Evolutionary conservation across 1,139 yeast species (phyloP).

Genomic region (Magnusiomyces sp.): DNA sequence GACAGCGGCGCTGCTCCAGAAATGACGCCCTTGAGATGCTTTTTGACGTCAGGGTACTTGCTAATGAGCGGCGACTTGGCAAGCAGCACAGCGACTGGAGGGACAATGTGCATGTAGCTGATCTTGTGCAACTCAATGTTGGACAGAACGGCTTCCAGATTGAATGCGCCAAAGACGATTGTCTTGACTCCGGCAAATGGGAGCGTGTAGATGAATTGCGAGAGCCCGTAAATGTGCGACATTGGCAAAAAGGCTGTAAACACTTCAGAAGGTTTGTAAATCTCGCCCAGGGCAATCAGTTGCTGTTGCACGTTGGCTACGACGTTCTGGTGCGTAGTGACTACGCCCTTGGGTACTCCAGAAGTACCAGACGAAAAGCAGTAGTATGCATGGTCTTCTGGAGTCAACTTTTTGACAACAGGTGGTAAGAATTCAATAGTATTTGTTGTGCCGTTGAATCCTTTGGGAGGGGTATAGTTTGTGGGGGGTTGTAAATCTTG

Average conservation of each 20-base stretch:
- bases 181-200: slow-evolving; percentile 20
- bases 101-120: slow-evolving; percentile 28
- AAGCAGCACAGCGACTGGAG: slow-evolving; percentile 33
- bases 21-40: slow-evolving; percentile 21
- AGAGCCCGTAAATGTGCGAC: slow-evolving; percentile 34
- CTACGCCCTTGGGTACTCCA: slow-evolving; percentile 68
- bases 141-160: slow-evolving; percentile 27
- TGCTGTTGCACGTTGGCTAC: slow-evolving; percentile 27
- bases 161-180: slow-evolving; percentile 30
- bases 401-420: slow-evolving; percentile 1
- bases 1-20: slow-evolving; percentile 37
- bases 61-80: slow-evolving; percentile 33
- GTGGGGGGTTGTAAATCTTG: slow-evolving; percentile 3
- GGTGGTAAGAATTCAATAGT: not conserved
- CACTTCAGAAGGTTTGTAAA: slow-evolving; percentile 11
- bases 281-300: slow-evolving; percentile 9
- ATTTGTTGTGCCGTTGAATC: slow-evolving; percentile 3
- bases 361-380: slow-evolving; percentile 72
- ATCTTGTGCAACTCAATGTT: slow-evolving; percentile 25
- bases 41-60: slow-evolving; percentile 24
- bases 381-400: slow-evolving; percentile 28
- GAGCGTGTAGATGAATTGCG: slow-evolving; percentile 22
- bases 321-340: slow-evolving; percentile 44
- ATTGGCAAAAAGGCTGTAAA: slow-evolving; percentile 29
- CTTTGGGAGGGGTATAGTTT: slow-evolving; percentile 2